These are phyloP conservation scores for Penicillium paneum DNA, from an alignment of 2,329 filamentous ascomycete genomes.

Conservation along the genomic window DNA sequence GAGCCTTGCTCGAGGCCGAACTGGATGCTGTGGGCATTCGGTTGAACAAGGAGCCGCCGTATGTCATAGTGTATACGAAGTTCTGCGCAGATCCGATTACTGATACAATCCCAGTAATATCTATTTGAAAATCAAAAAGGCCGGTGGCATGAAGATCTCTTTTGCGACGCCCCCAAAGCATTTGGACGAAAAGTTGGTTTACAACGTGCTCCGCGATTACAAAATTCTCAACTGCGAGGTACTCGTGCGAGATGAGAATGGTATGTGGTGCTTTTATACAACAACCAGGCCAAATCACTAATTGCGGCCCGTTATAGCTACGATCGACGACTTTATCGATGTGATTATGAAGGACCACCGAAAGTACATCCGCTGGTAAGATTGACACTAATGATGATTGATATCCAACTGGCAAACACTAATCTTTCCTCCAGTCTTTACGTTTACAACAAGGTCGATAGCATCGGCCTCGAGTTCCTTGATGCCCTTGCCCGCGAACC, in stretches of 20 bases:
- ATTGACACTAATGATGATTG: not conserved
- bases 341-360: conserved; percentile 99
- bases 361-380: conserved; percentile 81
- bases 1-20: conserved; percentile 83
- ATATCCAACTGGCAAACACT: not conserved
- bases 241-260: conserved; percentile 86
- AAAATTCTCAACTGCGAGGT: conserved; percentile 98
- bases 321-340: conserved; percentile 97
- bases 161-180: conserved; percentile 86
- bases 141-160: conserved; percentile 97
- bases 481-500: conserved; percentile 89
- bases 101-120: conserved; percentile 66
- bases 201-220: conserved; percentile 96
- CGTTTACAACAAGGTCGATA: conserved; percentile 99
- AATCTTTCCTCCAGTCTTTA: conserved; percentile 60
- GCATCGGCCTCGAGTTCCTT: conserved; percentile 86
- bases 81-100: not conserved
- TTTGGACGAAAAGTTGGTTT: conserved; percentile 96
- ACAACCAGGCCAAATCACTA: not conserved
- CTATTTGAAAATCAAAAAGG: conserved; percentile 92
- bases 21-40: conserved; percentile 93
- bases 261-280: conserved; percentile 33
- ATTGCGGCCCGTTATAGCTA: conserved; percentile 52
- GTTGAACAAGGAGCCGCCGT: conserved; percentile 87
- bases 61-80: conserved; percentile 35